phyloP scores from a whole-genome alignment of 768 basidiomycete species.

The Phaeotremella skinneri region DNA sequence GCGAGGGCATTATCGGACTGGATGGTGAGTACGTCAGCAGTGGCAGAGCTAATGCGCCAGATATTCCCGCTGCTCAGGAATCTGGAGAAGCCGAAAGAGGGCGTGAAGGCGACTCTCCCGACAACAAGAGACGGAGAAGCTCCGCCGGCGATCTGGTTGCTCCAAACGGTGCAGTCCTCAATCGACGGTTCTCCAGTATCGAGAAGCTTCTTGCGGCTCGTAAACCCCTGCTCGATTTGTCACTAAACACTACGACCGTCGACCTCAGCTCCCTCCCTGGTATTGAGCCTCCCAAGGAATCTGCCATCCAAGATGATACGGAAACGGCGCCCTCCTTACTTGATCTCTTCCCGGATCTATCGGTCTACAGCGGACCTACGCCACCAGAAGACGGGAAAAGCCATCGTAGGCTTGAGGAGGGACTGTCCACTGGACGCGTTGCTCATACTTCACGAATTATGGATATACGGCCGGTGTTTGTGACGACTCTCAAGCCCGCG shows the following conservation, averaged over 20 bases:
- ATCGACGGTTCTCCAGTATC: slow-evolving; percentile 33
- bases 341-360: slow-evolving; percentile 79
- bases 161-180: slow-evolving; percentile 35
- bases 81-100: slow-evolving; percentile 13
- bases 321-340: slow-evolving; percentile 51
- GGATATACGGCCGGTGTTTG: slow-evolving; percentile 74
- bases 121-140: not conserved
- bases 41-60: slow-evolving; percentile 10
- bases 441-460: slow-evolving; percentile 74
- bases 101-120: slow-evolving; percentile 5
- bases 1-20: slow-evolving; percentile 32
- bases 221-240: slow-evolving; percentile 29
- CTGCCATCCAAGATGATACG: slow-evolving; percentile 14
- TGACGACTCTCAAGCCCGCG: slow-evolving; percentile 79
- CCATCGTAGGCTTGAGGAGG: slow-evolving; percentile 72
- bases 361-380: slow-evolving; percentile 56
- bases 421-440: slow-evolving; percentile 63
- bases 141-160: slow-evolving; percentile 19
- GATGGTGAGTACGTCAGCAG: slow-evolving; percentile 23
- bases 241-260: slow-evolving; percentile 27
- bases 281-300: not conserved
- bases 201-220: slow-evolving; percentile 30
- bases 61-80: slow-evolving; percentile 23
- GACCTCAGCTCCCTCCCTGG: slow-evolving; percentile 25
- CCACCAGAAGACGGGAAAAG: slow-evolving; percentile 59